Evolutionary conservation across 495 filamentous ascomycete genomes (phyloP), one percentile per base, ranked within the genome.

Genomic region (Penicillium canariense): DNA sequence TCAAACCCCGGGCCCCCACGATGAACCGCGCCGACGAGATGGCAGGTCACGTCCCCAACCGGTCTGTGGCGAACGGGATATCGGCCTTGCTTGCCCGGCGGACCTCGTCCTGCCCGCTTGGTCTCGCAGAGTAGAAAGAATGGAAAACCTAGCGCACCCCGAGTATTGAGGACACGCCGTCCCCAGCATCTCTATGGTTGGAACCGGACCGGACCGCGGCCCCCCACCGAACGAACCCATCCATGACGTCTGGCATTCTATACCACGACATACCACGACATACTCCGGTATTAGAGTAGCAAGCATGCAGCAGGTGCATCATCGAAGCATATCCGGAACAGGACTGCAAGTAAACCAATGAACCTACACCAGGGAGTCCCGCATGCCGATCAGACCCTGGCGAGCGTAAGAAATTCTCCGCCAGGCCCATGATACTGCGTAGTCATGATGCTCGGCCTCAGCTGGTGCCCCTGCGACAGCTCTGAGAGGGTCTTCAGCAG

Each of bases 151-250:
- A n/a, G n/a, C n/a, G n/a, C n/a, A n/a, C n/a, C n/a, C n/a, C n/a
- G n/a, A n/a, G n/a, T n/a, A n/a, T n/a, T n/a, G n/a, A n/a, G n/a
- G n/a, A n/a, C n/a, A n/a, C n/a, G n/a, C n/a, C n/a, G n/a, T n/a
- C n/a, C n/a, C 23, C n/a, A 43, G 9, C 11, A 14, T 25, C 39
- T n/a, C n/a, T n/a, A 44, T 15, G 27, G 26, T 32, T 23, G 50
- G 50, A 34, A 34, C 40, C 50, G 50, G 50, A 26, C 27, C 50
- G 50, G 50, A 53, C 50, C 40, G 50, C 40, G 11, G 18, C 23
- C 40, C 50, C 50, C 43, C 15, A 8, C 28, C 32, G 20, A 25
- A 14, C 12, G 22, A 25, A 30, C 14, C 20, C 20, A 42, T 25
- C 20, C 14, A 40, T 40, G 38, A 42, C 38, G 38, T 42, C 20